Evolutionary conservation across 2,329 filamentous ascomycete species (phyloP).

Genomic region (Parastagonospora nodorum): DNA sequence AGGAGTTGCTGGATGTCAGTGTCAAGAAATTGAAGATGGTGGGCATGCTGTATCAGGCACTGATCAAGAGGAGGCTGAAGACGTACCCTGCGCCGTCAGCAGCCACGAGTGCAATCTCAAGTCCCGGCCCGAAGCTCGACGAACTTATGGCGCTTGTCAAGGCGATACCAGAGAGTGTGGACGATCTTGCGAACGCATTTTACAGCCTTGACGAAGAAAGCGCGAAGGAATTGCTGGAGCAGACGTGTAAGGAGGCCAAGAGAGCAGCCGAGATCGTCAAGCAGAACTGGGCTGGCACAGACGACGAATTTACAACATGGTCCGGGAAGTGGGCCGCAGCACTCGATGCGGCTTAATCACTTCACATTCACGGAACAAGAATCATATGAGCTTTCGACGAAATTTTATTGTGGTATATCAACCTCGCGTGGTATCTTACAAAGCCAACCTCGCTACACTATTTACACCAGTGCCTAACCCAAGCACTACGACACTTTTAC

Average conservation of each 20-base stretch:
- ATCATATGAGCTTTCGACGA: too few relatives aligned
- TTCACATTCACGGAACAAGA: too few relatives aligned
- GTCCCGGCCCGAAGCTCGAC: slow-evolving; percentile 53
- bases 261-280: slow-evolving; percentile 61
- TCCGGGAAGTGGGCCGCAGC: slow-evolving; percentile 61
- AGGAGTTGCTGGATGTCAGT: slow-evolving; percentile 67
- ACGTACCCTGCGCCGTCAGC: slow-evolving; percentile 48
- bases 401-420: too few relatives aligned
- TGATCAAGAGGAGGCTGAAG: slow-evolving; percentile 72
- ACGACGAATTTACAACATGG: slow-evolving; percentile 82
- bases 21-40: slow-evolving; percentile 70
- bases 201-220: slow-evolving; percentile 68
- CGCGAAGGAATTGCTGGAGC: slow-evolving; percentile 64
- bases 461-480: too few relatives aligned
- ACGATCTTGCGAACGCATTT: slow-evolving; percentile 72
- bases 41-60: slow-evolving; percentile 69
- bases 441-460: too few relatives aligned
- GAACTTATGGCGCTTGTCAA: slow-evolving; percentile 62
- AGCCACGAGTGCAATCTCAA: neutral
- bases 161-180: slow-evolving; percentile 68
- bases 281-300: slow-evolving; percentile 65
- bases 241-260: slow-evolving; percentile 65
- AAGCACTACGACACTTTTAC: too few relatives aligned
- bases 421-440: too few relatives aligned
- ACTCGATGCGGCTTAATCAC: slow-evolving; percentile 42